Evolutionary conservation across 1,284 basidiomycete genomes (phyloP), one percentile per base, ranked within the genome.

Genomic region (Anthracocystis walkeri): DNA sequence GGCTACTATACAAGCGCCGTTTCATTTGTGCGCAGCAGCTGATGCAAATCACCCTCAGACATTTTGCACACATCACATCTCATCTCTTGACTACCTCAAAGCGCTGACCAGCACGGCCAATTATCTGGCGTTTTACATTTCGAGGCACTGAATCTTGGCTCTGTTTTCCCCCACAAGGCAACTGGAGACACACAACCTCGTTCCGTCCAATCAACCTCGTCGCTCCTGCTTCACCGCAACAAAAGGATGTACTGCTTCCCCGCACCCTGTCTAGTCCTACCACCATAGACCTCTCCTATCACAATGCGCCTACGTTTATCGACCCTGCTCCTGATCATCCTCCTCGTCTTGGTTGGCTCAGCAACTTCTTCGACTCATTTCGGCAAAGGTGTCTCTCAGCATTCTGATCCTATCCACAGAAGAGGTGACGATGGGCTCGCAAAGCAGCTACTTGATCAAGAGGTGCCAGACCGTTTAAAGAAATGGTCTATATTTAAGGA

Each of bases 401-500:
- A 21, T 20, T 3, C 1, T 11, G 16, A 7, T 20, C 46, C 10
- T 18, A 29, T 57, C 12, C 14, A 33, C 1, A 65, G 48, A 27
- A 57, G 58, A 21, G 38, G 41, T 2, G 35, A 49, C 7, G n/a
- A 7, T 1, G 23, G 25, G 49, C 21, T 45, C 12, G 41, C 51
- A 6, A 51, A 14, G 25, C 44, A 41, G 21, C 41, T 56, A 46
- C 23, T 56, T 16, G 49, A 68, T 12, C 33, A 55, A 27, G 58
- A 68, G 21, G 62, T 68, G 2, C 71, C 71, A 0, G 49, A 61
- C 5, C 38, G 54, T 8, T 23, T 75, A 6, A 62, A 56, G 31
- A 35, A 27, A 2, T 70, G 58, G 63, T 14, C 35, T 7, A 33
- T 75, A 29, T 75, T 75, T 21, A 54, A 58, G 46, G 72, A 75